These are phyloP conservation scores for Starmerella bombicola DNA, from an alignment of 805 yeast genomes.

Conservation along the genomic window DNA sequence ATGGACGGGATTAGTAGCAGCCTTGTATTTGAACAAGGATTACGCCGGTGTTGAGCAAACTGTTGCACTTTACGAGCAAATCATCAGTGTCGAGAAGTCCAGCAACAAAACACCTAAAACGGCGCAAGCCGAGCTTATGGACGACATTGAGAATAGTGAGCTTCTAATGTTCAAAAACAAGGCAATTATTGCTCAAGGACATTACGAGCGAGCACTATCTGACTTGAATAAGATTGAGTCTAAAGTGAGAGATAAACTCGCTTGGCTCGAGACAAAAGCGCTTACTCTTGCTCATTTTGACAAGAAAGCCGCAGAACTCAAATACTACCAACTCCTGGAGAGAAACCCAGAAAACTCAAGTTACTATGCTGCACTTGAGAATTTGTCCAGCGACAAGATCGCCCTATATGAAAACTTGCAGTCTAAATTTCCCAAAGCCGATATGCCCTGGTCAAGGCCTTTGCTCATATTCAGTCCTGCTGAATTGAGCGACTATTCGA, in stretches of 20 bases:
- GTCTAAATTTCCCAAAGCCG: constrained; percentile 67
- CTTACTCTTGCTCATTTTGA: constrained; percentile 48
- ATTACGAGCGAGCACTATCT: constrained; percentile 49
- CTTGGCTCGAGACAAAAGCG: constrained; percentile 56
- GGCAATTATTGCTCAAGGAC: constrained; percentile 51
- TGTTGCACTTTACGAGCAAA: constrained; percentile 59
- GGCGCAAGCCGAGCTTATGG: constrained; percentile 25
- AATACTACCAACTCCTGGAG: constrained; percentile 56
- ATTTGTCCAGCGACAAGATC: constrained; percentile 35
- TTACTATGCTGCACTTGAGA: constrained; percentile 58
- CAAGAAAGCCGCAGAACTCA: constrained; percentile 46
- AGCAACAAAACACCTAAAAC: constrained; percentile 31
- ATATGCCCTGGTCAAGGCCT: constrained; percentile 68
- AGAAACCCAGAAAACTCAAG: constrained; percentile 71
- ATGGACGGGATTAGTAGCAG: constrained; percentile 34
- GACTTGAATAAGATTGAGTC: constrained; percentile 35
- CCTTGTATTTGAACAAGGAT: constrained; percentile 65
- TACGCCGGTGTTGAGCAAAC: constrained; percentile 57
- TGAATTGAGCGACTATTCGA: constrained; percentile 28
- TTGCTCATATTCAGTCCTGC: constrained; percentile 37
- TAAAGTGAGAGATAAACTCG: constrained; percentile 37
- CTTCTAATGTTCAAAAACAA: constrained; percentile 59
- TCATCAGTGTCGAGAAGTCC: constrained; percentile 44
- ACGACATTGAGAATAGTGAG: constrained; percentile 70
- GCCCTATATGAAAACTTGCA: constrained; percentile 51